Base-by-base conservation (phyloP, 495 filamentous ascomycete genomes). In the Podospora pseudoanserina region DNA sequence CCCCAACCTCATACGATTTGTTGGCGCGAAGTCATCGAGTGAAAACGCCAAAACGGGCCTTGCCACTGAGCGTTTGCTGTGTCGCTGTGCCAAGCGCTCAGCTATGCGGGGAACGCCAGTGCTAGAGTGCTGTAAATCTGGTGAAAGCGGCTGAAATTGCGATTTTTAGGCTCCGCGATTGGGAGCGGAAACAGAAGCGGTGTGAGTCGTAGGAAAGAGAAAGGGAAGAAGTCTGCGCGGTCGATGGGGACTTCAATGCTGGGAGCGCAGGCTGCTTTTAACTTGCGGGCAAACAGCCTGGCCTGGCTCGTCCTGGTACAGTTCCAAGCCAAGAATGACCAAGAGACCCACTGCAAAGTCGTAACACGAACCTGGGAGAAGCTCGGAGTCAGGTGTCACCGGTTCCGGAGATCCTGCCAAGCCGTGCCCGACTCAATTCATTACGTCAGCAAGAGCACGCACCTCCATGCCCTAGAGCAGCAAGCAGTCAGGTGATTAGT, bases 1-100 rank as follows among this genome's bases (percentile, higher is more conserved):
- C 75, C 70, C 73, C 75, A 63, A 64, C 72, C 69, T 78, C 75
- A 77, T 72, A 73, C 70, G 58, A 60, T 65, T 65, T 44, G 61
- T 66, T 62, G 69, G 66, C 58, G 71, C 72, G 69, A 69, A 75
- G 71, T 73, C 76, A 77, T 77, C 63, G 74, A 75, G 59, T 57
- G 66, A 60, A 64, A 56, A 58, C 16, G 58, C 44, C 69, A 19
- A 58, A 67, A 66, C 30, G n/a, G 9, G 58, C 15, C 65, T 32
- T 49, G 65, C 64, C 55, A 62, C 57, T 27, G 39, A 53, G 26
- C 32, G 23, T 60, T 64, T 53, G 3, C 30, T 27, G 23, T 60
- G 9, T 56, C 20, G 34, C 30, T 26, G 58, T 28, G 34, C 19
- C 28, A 30, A 23, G 44, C 19, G 30, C 53, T 28, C 60, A 19